phyloP scores from a whole-genome alignment of 768 basidiomycete genomes.

The Auriculariales sp. region DNA sequence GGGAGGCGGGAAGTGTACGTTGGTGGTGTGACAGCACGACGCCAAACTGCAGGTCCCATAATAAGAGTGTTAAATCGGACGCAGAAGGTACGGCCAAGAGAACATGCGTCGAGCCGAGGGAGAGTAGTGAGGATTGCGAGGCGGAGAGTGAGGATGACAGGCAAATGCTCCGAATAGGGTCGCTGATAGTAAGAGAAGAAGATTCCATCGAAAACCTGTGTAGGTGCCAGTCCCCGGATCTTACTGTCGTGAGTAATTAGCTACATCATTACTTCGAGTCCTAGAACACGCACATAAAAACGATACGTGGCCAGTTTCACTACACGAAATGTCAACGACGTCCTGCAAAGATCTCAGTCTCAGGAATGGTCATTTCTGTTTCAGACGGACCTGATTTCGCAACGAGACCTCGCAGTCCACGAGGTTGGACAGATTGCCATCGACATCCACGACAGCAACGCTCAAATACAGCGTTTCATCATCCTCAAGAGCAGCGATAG shows the following conservation, averaged over 20 bases:
- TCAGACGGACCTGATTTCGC: neutral
- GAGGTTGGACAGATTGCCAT: neutral
- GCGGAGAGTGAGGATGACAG: neutral
- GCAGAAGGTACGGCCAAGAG: neutral
- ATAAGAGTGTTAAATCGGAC: neutral
- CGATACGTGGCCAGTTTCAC: neutral
- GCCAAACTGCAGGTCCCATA: neutral
- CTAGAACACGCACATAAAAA: neutral
- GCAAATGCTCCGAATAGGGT: neutral
- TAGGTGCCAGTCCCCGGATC: neutral
- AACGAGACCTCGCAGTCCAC: neutral
- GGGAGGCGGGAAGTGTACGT: neutral
- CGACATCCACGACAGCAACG: neutral
- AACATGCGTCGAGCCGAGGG: neutral
- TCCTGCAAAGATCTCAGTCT: neutral
- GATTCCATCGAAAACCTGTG: neutral
- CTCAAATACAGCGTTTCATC: neutral
- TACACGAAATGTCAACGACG: neutral
- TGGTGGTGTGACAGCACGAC: no score
- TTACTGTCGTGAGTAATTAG: neutral
- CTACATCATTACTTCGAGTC: no score
- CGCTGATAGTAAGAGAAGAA: neutral
- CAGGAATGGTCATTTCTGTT: neutral
- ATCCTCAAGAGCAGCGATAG: neutral
- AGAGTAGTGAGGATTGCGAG: neutral